These are phyloP conservation scores for Cystobasidium tubakii DNA, from an alignment of 768 basidiomycete genomes.

Conservation along the genomic window DNA sequence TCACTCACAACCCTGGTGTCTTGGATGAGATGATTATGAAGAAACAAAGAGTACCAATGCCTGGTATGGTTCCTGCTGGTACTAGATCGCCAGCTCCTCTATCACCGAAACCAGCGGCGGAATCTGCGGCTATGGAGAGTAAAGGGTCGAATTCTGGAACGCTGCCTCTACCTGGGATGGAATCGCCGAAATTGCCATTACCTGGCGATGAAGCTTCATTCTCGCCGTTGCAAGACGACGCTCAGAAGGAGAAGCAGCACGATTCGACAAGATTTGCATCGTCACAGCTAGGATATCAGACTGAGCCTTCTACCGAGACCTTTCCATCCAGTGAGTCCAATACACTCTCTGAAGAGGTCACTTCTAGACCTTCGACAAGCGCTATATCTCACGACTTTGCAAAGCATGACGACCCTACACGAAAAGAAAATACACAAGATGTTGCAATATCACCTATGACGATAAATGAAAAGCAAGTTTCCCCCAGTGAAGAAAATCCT, in stretches of 20 bases:
- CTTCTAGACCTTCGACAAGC: slow-evolving; percentile 4
- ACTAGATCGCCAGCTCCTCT: not conserved
- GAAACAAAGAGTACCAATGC: slow-evolving; percentile 31
- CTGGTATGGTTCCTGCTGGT: slow-evolving; percentile 27
- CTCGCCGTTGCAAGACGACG: not conserved
- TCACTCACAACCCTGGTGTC: slow-evolving; percentile 21
- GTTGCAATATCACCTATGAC: not conserved
- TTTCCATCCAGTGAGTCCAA: not conserved
- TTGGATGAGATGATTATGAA: slow-evolving; percentile 11
- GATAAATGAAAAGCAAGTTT: not conserved
- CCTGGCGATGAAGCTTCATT: not conserved
- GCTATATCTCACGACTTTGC: not conserved
- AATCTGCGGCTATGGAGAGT: slow-evolving; percentile 1
- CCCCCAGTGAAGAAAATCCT: not conserved
- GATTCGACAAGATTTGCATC: not conserved
- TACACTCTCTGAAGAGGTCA: not conserved
- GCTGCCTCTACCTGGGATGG: slow-evolving; percentile 19
- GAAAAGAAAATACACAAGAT: not conserved
- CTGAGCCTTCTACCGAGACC: not conserved
- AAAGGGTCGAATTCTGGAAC: not conserved
- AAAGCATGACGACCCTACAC: not conserved
- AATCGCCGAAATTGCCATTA: slow-evolving; percentile 25
- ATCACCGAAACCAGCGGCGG: not conserved
- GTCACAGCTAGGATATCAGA: not conserved
- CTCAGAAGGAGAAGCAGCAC: not conserved